Conservation (phyloP, 2,329 filamentous ascomycete genomes). For the Stagonosporopsis cucurbitacearum region DNA sequence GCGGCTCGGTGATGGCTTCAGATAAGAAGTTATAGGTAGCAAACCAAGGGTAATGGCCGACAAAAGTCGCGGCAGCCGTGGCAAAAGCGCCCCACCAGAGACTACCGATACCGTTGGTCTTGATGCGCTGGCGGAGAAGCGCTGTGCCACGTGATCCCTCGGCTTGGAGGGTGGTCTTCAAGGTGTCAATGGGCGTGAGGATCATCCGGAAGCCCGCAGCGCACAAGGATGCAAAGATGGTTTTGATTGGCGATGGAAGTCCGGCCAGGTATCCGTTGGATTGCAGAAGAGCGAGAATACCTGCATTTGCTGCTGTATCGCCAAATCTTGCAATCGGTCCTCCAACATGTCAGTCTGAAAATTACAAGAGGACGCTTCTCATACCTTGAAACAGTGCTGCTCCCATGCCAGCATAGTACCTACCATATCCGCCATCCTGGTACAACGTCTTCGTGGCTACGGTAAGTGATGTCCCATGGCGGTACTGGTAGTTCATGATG, state of each 20-base stretch:
- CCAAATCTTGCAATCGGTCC: slow-evolving; percentile 39
- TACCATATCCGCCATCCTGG: slow-evolving; percentile 31
- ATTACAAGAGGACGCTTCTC: neutral
- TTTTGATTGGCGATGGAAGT: slow-evolving; percentile 37
- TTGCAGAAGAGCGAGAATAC: slow-evolving; percentile 35
- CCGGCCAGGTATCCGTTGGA: slow-evolving; percentile 34
- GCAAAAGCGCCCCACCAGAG: slow-evolving; percentile 43
- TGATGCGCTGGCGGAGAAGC: slow-evolving; percentile 33
- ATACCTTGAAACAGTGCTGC: slow-evolving; percentile 35
- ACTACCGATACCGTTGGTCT: slow-evolving; percentile 33
- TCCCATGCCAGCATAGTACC: slow-evolving; percentile 37
- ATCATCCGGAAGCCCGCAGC: slow-evolving; percentile 39
- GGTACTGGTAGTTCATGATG: slow-evolving; percentile 44
- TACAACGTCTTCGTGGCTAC: slow-evolving; percentile 37
- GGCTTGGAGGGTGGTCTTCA: slow-evolving; percentile 39
- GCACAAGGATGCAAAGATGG: slow-evolving; percentile 36
- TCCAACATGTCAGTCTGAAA: neutral
- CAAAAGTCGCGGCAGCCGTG: slow-evolving; percentile 40
- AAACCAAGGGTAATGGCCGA: slow-evolving; percentile 42
- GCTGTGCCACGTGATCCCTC: slow-evolving; percentile 33
- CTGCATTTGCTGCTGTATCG: slow-evolving; percentile 41
- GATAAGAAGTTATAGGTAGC: slow-evolving; percentile 38
- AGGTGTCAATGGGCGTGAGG: slow-evolving; percentile 37
- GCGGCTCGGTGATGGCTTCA: slow-evolving; percentile 29
- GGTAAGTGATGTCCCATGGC: slow-evolving; percentile 34